phyloP scores from a whole-genome alignment of 192 early-diverging fungal species.

The Umbelopsis vinacea region DNA sequence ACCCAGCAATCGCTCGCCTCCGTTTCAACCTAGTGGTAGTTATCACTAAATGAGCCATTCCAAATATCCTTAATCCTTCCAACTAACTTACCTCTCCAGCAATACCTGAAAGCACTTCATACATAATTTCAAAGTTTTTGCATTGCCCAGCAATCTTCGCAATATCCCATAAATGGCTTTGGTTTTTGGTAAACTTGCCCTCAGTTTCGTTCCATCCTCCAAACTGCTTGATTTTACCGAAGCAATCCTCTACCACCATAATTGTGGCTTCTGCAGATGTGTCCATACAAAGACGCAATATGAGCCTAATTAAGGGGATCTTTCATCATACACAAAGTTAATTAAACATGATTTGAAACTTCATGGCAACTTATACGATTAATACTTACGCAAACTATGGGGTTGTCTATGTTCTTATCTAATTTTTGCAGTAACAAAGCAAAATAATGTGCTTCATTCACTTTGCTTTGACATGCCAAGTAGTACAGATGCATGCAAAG shows the following conservation, averaged over 20 bases:
- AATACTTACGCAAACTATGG: background rate
- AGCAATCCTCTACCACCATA: background rate
- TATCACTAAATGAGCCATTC: too few relatives aligned
- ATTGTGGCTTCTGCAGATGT: background rate
- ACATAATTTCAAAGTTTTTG: conserved; percentile 31
- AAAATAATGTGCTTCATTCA: background rate
- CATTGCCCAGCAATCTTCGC: conserved; percentile 30
- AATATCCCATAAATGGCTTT: conserved; percentile 22
- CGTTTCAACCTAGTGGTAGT: conserved; percentile 10
- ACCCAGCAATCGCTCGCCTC: conserved; percentile 30
- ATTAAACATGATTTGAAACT: background rate
- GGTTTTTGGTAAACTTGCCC: conserved; percentile 17
- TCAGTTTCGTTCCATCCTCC: conserved; percentile 22
- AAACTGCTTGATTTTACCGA: conserved; percentile 14
- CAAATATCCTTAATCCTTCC: too few relatives aligned
- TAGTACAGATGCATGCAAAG: background rate
- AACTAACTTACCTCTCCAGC: conserved; percentile 17
- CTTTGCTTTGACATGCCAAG: background rate
- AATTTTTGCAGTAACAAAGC: background rate
- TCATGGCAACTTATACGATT: background rate
- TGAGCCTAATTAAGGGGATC: background rate
- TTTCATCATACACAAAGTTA: too few relatives aligned
- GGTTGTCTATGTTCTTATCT: background rate
- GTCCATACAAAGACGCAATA: background rate
- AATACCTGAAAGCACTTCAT: conserved; percentile 20